Conservation (phyloP, 306 rosid genomes). For the Trifolium repens region DNA sequence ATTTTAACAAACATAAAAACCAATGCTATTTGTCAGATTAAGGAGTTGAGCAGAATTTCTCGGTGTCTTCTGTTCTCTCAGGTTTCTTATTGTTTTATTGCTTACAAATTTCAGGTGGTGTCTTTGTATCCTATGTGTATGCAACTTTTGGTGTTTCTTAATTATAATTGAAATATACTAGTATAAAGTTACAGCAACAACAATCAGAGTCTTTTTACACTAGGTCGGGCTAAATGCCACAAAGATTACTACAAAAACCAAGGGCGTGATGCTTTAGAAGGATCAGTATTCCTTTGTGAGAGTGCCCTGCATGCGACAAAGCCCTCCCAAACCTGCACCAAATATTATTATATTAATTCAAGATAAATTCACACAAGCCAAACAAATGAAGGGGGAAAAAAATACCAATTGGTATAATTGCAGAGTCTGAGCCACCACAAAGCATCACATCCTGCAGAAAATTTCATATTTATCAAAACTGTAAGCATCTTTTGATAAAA, state of each 20-base stretch:
- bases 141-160: slow-evolving; percentile 22
- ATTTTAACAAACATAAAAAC: neutral
- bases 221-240: neutral
- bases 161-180: neutral
- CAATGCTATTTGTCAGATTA: slow-evolving; percentile 1
- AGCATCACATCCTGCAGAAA: slow-evolving; percentile 85
- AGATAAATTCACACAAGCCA: neutral
- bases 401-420: slow-evolving; percentile 85
- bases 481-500: slow-evolving; percentile 26
- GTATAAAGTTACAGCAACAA: neutral
- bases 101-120: neutral
- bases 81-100: slow-evolving; percentile 6
- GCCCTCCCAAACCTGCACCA: slow-evolving; percentile 92
- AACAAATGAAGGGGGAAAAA: slow-evolving; percentile 18
- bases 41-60: slow-evolving; percentile 16
- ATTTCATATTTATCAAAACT: slow-evolving; percentile 30
- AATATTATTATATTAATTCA: slow-evolving; percentile 37
- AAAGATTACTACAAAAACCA: slow-evolving; percentile 51
- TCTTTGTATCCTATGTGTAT: slow-evolving; percentile 2
- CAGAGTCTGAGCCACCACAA: slow-evolving; percentile 91
- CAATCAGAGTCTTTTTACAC: neutral
- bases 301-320: slow-evolving; percentile 94
- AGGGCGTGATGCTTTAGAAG: slow-evolving; percentile 93
- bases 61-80: neutral
- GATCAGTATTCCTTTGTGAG: slow-evolving; percentile 83